Evolutionary conservation across 2,329 filamentous ascomycete genomes (phyloP).

Genomic region (Tolypocladium ophioglossoides): DNA sequence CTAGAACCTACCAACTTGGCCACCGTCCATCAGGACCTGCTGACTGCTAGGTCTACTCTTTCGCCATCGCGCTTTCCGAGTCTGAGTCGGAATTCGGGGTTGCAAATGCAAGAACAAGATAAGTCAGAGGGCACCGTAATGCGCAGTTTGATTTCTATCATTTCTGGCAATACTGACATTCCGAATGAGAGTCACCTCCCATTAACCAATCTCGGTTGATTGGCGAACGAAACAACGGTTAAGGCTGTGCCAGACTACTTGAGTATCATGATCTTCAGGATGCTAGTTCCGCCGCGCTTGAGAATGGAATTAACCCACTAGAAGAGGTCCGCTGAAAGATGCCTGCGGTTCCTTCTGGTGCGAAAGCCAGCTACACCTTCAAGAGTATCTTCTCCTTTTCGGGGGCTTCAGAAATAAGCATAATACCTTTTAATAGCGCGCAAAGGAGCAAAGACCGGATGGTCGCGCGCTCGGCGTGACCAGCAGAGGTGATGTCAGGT

Average conservation of each 20-base stretch:
- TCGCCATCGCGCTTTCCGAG: constrained; percentile 4
- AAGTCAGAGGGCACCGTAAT: neutral
- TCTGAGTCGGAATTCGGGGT: neutral
- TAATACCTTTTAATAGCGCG: too few relatives aligned
- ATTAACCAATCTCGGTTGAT: neutral
- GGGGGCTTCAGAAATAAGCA: too few relatives aligned
- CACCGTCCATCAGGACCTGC: neutral
- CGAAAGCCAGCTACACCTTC: too few relatives aligned
- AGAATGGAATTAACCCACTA: too few relatives aligned
- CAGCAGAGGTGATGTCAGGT: too few relatives aligned
- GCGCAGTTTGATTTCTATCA: neutral
- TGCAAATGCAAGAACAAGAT: constrained; percentile 1
- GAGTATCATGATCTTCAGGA: too few relatives aligned
- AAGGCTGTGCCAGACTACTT: neutral
- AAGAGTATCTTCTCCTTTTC: too few relatives aligned
- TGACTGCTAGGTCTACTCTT: neutral
- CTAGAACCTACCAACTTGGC: constrained; percentile 4
- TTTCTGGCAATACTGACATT: constrained; percentile 1
- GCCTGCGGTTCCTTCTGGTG: too few relatives aligned
- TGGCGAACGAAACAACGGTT: neutral
- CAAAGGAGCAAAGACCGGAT: too few relatives aligned
- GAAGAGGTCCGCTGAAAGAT: too few relatives aligned
- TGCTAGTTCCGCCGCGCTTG: too few relatives aligned
- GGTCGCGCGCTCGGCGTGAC: too few relatives aligned
- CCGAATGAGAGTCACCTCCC: neutral